Percentiles rank a stretch among this genome's conserved stretches.
Evolutionary conservation across 2,329 filamentous ascomycete species (phyloP).

Genomic region (Colletotrichum acutatum): DNA sequence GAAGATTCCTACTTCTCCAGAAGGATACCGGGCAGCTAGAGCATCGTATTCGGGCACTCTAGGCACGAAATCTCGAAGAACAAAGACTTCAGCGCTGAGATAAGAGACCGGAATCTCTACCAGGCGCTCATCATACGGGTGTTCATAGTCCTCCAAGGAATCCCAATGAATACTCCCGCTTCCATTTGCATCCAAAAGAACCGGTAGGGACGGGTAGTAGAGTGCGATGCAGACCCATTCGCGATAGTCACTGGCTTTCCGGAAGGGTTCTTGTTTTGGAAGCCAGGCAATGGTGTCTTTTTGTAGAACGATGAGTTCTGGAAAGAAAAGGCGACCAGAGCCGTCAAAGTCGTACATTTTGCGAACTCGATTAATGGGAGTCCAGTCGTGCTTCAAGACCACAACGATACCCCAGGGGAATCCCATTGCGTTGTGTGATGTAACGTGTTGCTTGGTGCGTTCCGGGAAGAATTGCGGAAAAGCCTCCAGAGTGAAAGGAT

Average conservation of each 20-base stretch:
- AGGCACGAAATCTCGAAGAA: background rate
- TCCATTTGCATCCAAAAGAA: no score
- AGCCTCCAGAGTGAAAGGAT: background rate
- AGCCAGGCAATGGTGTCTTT: background rate
- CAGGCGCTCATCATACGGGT: background rate
- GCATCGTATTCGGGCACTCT: background rate
- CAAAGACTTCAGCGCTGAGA: background rate
- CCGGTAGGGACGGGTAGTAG: background rate
- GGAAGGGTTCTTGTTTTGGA: background rate
- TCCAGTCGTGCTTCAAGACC: background rate
- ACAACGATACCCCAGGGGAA: background rate
- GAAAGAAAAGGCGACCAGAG: no score
- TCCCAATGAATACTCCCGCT: background rate
- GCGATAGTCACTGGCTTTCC: background rate
- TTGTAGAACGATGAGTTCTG: background rate
- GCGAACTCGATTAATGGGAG: background rate
- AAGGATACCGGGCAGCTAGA: background rate
- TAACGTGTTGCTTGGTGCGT: background rate
- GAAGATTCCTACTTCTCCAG: background rate
- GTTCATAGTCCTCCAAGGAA: background rate
- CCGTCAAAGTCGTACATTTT: no score
- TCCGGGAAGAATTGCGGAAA: background rate
- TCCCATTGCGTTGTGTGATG: background rate
- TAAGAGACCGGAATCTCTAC: background rate
- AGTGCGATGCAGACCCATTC: background rate